Evolutionary conservation across 2,329 filamentous ascomycete species (phyloP), one percentile per base, ranked within the genome.

Genomic region (Arthrinium phaeospermum): DNA sequence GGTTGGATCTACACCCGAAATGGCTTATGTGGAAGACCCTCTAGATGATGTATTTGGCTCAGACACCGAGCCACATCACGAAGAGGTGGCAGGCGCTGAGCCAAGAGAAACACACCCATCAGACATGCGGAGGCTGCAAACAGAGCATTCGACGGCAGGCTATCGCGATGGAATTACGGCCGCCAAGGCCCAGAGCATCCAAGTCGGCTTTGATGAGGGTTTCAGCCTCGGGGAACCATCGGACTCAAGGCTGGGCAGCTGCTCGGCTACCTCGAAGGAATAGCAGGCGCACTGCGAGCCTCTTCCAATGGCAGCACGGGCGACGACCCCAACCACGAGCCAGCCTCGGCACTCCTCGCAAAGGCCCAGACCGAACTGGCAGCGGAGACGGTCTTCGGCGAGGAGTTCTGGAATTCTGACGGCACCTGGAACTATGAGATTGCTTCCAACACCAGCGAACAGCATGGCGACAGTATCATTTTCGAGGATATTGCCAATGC

Each of bases 141-240:
- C 90, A 57, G 91, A 93, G 71, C 94, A 98, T 81, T 89, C 91
- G 70, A 98, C 93, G 10, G 91, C 93, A 51, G 96, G 96, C 27
- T 98, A 98, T 83, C 92, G 96, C 73, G 95, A 98, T 78, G 96
- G 96, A 64, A 89, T 98, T 70, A 88, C 92, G 0, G 85, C 85
- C 3, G 93, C 93, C 45, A 98, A 98, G 81, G 89, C 89, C 37
- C 84, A 87, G 68, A 92, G 91, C 77, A 90, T 98, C 37, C 96
- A 99, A 82, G 87, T 87, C 19, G 96, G 96, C 0, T 98, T 99
- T 79, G 96, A 99, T 80, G 94, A 96, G 75, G 96, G 96, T 0
- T 98, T 95, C 80, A 87, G 91, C 19, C 86, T 98, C 0, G 96
- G 96, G 95, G 94, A 0, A 91, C 92, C 70, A 84, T 98, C 44